Evolutionary conservation across 345 rosid genomes (phyloP).

Genomic region (Hibiscus syriacus): DNA sequence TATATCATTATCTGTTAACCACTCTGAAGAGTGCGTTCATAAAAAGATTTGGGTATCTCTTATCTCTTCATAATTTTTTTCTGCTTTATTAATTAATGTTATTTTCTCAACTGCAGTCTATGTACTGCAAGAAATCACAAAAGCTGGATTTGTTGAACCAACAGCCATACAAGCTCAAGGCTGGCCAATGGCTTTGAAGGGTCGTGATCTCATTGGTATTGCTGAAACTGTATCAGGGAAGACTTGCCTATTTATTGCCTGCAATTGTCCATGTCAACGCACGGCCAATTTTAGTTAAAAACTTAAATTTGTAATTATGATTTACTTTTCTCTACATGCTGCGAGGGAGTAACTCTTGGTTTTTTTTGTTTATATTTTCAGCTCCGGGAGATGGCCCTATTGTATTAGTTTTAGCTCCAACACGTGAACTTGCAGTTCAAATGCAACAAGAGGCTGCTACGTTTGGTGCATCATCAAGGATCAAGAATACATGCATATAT

Average conservation of each 20-base stretch:
- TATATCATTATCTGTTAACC: background rate
- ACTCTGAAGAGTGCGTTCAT: background rate
- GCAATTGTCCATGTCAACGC: conserved; percentile 98
- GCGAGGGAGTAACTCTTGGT: background rate
- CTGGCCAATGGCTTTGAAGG: too few relatives aligned
- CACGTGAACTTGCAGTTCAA: conserved; percentile 98
- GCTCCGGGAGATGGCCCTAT: too few relatives aligned
- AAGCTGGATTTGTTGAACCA: too few relatives aligned
- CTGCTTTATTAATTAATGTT: background rate
- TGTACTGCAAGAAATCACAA: conserved; percentile 85
- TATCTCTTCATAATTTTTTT: background rate
- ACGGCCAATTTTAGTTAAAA: conserved; percentile 78
- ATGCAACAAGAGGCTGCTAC: conserved; percentile 96
- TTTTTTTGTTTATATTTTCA: conserved; percentile 22
- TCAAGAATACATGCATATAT: too few relatives aligned
- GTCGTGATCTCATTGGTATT: conserved; percentile 88
- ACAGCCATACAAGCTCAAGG: too few relatives aligned
- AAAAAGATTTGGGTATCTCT: background rate
- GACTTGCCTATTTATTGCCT: conserved; percentile 86
- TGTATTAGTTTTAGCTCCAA: conserved; percentile 94
- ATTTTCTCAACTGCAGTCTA: conserved; percentile 44
- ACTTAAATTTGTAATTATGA: background rate
- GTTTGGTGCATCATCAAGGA: conserved; percentile 94
- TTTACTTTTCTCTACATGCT: background rate
- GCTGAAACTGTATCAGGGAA: conserved; percentile 99